A percentile compares a stretch with the other conserved stretches of the same genome.
Evolutionary conservation across 306 rosid species (phyloP).

Genomic region (Pyrus pyrifolia): DNA sequence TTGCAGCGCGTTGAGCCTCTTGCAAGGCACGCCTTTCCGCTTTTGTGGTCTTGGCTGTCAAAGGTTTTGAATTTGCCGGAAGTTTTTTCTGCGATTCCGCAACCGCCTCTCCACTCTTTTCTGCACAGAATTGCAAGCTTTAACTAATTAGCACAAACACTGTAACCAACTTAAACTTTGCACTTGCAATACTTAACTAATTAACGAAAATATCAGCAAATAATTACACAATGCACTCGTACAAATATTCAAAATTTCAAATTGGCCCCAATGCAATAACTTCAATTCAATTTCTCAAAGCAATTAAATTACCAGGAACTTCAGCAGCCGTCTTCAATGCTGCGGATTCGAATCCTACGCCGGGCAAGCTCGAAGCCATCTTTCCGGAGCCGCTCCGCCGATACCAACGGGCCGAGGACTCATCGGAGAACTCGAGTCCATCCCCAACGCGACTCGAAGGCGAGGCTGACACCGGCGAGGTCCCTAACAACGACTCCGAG

Average conservation of each 20-base stretch:
- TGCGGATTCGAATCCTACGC: slow-evolving; percentile 34
- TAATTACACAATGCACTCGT: background rate
- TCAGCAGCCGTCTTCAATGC: slow-evolving; percentile 16
- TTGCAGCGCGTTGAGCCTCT: slow-evolving; percentile 86
- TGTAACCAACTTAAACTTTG: background rate
- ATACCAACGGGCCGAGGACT: slow-evolving; percentile 30
- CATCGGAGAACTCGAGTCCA: slow-evolving; percentile 53
- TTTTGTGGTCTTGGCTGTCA: slow-evolving; percentile 58
- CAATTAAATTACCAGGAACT: slow-evolving; percentile 29
- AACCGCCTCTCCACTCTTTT: slow-evolving; percentile 35
- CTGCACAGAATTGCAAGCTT: slow-evolving; percentile 25
- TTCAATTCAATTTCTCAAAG: background rate
- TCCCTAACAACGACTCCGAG: slow-evolving; percentile 32
- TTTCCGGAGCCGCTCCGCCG: slow-evolving; percentile 33
- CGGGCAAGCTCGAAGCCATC: slow-evolving; percentile 31
- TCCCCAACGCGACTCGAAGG: slow-evolving; percentile 35
- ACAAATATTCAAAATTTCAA: background rate
- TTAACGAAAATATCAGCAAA: background rate
- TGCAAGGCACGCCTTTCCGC: slow-evolving; percentile 84
- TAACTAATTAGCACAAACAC: background rate
- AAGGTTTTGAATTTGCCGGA: slow-evolving; percentile 31
- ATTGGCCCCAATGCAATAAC: background rate
- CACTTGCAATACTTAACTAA: background rate
- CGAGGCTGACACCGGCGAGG: slow-evolving; percentile 47
- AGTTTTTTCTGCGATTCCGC: slow-evolving; percentile 23